Evolutionary conservation across 306 rosid species (phyloP), one percentile per base, ranked within the genome.

Genomic region (Trifolium repens): DNA sequence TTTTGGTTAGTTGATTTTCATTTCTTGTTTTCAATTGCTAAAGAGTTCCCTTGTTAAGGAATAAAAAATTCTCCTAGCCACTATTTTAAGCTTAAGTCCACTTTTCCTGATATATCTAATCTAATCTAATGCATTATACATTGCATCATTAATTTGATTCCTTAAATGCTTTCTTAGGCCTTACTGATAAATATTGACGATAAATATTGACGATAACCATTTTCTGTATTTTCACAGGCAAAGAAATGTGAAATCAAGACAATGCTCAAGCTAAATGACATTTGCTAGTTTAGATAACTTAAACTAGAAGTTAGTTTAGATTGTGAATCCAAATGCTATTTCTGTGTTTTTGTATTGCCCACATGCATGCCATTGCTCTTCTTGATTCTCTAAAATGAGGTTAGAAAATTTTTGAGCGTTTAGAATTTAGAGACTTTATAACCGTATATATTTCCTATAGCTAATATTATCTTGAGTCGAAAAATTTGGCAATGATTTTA

Each of bases 1-100:
- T 94, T 90, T 86, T 94, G 98, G 98, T 94, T 22, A 63, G 96
- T 84, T 66, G 58, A 57, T 15, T 65, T 27, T 71, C 70, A 5
- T 46, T 26, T 82, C 13, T 26, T 68, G 24, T 68, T 68, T 26
- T 57, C 24, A 68, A 47, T 14, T 46, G 42, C 6, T 24, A 15
- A 11, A n/a, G 14, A 26, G 8, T 68, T 7, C 8, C 24, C 40
- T 44, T 67, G 6, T 44, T 67, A 8, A 46, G 57, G 24, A 66
- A 66, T 66, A 5, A 37, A 43, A 35, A 43, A 24, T 11, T 1
- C 35, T 32, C 35, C 35, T 32, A 4, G 6, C 6, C 35, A 32
- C 6, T 32, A 32, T 32, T 32, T 4, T 32, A 32, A 0, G 35
- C 35, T 4, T 4, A 32, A 32, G 35, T 32, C 1, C 35, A 32